A percentile compares a stretch with the other conserved stretches of the same genome.
Evolutionary conservation across 2,329 filamentous ascomycete species (phyloP).

Genomic region (Cladosporium cucumerinum): DNA sequence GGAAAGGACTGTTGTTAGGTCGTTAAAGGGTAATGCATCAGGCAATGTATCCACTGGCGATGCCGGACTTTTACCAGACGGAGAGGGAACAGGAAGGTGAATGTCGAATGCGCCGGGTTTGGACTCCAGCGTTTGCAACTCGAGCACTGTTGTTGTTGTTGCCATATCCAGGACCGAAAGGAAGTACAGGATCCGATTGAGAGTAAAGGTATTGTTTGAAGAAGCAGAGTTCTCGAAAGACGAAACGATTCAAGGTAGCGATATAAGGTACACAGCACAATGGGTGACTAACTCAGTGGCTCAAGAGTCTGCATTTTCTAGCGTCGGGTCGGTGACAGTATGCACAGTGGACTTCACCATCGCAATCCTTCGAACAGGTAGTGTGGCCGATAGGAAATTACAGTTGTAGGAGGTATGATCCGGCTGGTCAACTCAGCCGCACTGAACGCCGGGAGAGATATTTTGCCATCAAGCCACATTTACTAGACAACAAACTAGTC

Average conservation of each 20-base stretch:
- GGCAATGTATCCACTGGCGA: not conserved
- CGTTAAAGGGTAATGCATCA: not conserved
- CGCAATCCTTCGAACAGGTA: not conserved
- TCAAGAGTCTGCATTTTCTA: not conserved
- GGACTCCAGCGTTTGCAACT: not conserved
- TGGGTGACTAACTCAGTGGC: not conserved
- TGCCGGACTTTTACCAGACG: not conserved
- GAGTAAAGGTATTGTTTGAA: not conserved
- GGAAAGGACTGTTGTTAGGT: constrained; percentile 14
- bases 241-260: not conserved
- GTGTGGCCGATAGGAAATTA: not conserved
- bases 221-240: not conserved
- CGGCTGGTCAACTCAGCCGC: not conserved
- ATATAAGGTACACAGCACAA: not conserved
- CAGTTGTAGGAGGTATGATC: not conserved
- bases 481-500: too few relatives aligned
- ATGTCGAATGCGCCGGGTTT: not conserved
- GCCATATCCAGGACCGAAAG: not conserved
- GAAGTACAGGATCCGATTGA: not conserved
- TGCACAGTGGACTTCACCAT: not conserved
- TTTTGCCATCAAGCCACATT: not conserved
- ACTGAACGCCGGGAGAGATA: not conserved
- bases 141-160: not conserved
- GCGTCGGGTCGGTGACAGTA: not conserved
- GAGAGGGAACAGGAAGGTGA: not conserved